Evolutionary conservation across 1,139 yeast species (phyloP), one percentile per base, ranked within the genome.

Genomic region (Candida labiduridarum): DNA sequence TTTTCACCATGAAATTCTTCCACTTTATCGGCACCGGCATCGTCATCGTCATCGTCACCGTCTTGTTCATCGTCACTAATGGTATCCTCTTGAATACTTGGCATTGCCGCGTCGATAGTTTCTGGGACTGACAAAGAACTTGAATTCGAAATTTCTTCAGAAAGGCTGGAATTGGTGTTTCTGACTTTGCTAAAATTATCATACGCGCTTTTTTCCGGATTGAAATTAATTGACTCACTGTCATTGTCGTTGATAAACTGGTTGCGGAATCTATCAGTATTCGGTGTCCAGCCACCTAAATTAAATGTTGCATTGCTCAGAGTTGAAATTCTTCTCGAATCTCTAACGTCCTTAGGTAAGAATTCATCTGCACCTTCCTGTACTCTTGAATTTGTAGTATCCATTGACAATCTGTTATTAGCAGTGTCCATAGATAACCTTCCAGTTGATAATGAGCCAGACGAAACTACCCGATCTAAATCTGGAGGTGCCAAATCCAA

Each of bases 211-310:
- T 66, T 68, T 45, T 58, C 59, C 30, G 71, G 64, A 51, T 65
- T 67, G 49, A 69, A 67, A 52, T 72, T 72, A 49, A 72, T 61
- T 0, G 79, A 74, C 49, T 74, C 80, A 51, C 68, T 69, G 53
- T 76, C 79, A 55, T 74, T 76, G 46, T 74, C 80, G 56, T 67
- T 71, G 38, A 80, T 79, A 52, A 80, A 80, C 50, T 76, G 78
- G 54, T 79, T 83, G 47, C 85, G 69, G 61, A 64, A 79, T 47
- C 68, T 71, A 42, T 69, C 72, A 10, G 84, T 79, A 54, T 79
- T 74, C 3, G 84, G 84, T 52, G 74, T 71, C 84, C 84, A 80
- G 16, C 67, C 68, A 2, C 84, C 84, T 70, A 80, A 69, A 52
- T 71, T 76, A 58, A 79, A 62, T 31, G 81, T 68, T 36, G 61